Conservation (phyloP, 805 yeast genomes). For the Teunomyces pallodes region DNA sequence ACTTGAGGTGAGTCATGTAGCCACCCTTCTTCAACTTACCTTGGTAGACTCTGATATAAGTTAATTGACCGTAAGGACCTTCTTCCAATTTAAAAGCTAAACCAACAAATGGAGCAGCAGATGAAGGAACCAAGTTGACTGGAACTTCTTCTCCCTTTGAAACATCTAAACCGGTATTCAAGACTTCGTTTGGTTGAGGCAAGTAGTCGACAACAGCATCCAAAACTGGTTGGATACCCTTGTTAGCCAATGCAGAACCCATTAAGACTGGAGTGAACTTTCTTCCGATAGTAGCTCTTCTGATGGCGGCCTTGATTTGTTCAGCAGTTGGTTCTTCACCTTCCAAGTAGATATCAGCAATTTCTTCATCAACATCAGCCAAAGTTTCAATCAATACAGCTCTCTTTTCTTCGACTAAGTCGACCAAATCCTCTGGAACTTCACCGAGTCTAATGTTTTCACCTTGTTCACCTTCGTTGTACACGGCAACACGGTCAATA, state of each 20-base stretch:
- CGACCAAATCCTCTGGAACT: constrained; percentile 77
- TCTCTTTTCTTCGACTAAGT: constrained; percentile 87
- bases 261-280: constrained; percentile 98
- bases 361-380: constrained; percentile 97
- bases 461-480: constrained; percentile 89
- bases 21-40: constrained; percentile 91
- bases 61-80: constrained; percentile 96
- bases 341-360: constrained; percentile 88
- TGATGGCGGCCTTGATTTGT: constrained; percentile 84
- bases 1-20: constrained; percentile 82
- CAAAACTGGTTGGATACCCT: constrained; percentile 90
- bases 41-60: constrained; percentile 95
- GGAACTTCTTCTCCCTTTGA: constrained; percentile 51
- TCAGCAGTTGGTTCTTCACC: constrained; percentile 83
- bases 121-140: constrained; percentile 70
- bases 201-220: constrained; percentile 95
- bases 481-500: constrained; percentile 80
- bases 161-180: constrained; percentile 85
- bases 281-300: constrained; percentile 93
- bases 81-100: constrained; percentile 99
- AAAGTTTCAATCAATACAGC: constrained; percentile 82
- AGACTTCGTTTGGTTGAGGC: constrained; percentile 92
- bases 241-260: constrained; percentile 98
- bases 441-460: constrained; percentile 63
- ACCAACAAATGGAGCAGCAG: constrained; percentile 82